Percentiles rank a stretch among this genome's conserved stretches.
Evolutionary conservation across 2,329 filamentous ascomycete species (phyloP).

Genomic region (Penicillium psychrosexuale): DNA sequence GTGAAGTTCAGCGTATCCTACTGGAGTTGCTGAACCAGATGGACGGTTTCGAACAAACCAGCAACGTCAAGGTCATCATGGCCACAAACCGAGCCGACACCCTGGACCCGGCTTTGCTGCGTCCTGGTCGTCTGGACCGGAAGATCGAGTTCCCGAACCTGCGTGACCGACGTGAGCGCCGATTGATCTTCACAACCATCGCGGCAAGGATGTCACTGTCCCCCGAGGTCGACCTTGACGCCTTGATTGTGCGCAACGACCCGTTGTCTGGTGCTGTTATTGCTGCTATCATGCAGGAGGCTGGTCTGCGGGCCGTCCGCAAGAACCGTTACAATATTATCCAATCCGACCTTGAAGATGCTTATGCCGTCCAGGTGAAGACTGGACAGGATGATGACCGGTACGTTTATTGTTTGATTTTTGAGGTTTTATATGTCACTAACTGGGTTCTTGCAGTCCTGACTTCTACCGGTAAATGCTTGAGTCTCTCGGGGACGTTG

Average conservation of each 20-base stretch:
- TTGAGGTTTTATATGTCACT: conserved; percentile 38
- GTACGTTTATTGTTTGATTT: conserved; percentile 32
- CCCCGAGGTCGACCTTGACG: conserved; percentile 94
- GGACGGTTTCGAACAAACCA: conserved; percentile 98
- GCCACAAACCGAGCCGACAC: conserved; percentile 98
- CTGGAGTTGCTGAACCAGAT: conserved; percentile 98
- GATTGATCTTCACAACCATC: conserved; percentile 97
- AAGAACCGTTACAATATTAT: conserved; percentile 99
- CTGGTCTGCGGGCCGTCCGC: conserved; percentile 84
- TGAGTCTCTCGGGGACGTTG: background rate
- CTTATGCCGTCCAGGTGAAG: conserved; percentile 96
- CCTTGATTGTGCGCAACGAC: conserved; percentile 93
- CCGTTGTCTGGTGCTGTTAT: conserved; percentile 93
- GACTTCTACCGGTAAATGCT: conserved; percentile 73
- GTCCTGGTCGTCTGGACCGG: conserved; percentile 89
- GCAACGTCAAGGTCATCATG: conserved; percentile 99
- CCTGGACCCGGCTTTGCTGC: conserved; percentile 87
- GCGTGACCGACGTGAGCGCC: conserved; percentile 87
- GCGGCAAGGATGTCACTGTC: conserved; percentile 95
- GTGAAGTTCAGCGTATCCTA: conserved; percentile 97
- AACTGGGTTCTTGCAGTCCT: conserved; percentile 61
- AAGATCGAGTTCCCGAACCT: conserved; percentile 99
- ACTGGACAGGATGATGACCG: conserved; percentile 66
- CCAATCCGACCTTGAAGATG: conserved; percentile 92
- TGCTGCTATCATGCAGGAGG: conserved; percentile 98